Base-by-base conservation (phyloP, 2,329 filamentous ascomycete genomes). In the Didymella segeticola region DNA sequence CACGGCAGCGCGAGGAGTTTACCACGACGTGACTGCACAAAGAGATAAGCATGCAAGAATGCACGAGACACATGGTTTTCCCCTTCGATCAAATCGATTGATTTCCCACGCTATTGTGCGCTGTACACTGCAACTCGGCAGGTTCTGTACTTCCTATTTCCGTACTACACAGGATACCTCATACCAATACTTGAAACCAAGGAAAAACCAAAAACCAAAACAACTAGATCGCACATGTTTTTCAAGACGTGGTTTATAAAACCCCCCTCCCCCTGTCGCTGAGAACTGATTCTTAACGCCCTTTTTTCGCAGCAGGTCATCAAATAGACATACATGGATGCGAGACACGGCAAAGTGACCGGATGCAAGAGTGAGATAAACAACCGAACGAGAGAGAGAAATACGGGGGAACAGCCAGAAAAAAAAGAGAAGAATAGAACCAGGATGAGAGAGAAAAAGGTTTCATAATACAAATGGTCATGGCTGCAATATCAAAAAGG, bases 381-480 rank as follows among this genome's bases (percentile, higher is more conserved):
- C 34, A 37, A 37, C 7, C 12, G 34, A 37, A 23, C 19, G 23
- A 20, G 23, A 12, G 34, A 37, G 34, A n/a, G 8, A 37, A 37
- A 26, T 26, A 37, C n/a, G n/a, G n/a, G n/a, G n/a, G n/a, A n/a
- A n/a, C n/a, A n/a, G n/a, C n/a, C n/a, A n/a, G n/a, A n/a, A n/a
- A n/a, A n/a, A n/a, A n/a, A n/a, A n/a, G n/a, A n/a, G n/a, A 57
- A 64, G 62, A 65, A 50, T 53, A 47, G 27, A 45, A 60, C 43
- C 56, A 52, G 58, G 55, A 57, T 36, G 31, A 57, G 43, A 34
- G 49, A 63, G 63, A 66, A 56, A 53, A 66, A 54, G 62, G 19
- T 60, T 60, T 70, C 68, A 69, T 71, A 69, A 68, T 71, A 71
- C 68, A 71, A 71, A 67, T 49, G 62, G 56, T 56, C 60, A 58